Evolutionary conservation across 805 yeast genomes (phyloP).

Genomic region (Hanseniaspora vineae): DNA sequence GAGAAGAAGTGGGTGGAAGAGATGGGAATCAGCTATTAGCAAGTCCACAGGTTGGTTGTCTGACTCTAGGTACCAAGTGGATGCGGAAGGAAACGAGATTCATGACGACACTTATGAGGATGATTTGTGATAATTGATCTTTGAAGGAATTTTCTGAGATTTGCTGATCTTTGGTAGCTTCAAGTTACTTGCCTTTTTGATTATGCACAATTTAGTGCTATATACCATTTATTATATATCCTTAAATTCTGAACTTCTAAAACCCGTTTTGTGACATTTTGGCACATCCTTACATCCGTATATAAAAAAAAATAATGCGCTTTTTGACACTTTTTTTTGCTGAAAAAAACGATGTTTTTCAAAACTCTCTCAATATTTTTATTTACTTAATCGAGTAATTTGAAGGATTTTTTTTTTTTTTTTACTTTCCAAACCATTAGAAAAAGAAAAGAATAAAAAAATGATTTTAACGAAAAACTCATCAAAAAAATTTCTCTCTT

Average conservation of each 20-base stretch:
- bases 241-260: too few relatives aligned
- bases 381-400: not conserved
- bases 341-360: too few relatives aligned
- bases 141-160: too few relatives aligned
- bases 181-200: not conserved
- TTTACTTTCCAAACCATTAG: too few relatives aligned
- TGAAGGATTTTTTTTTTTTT: not conserved
- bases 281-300: too few relatives aligned
- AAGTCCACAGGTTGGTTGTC: constrained; percentile 71
- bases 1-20: constrained; percentile 51
- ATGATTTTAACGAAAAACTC: not conserved
- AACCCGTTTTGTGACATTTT: too few relatives aligned
- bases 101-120: not conserved
- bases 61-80: constrained; percentile 4
- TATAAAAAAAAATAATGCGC: too few relatives aligned
- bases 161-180: too few relatives aligned
- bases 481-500: not conserved
- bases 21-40: constrained; percentile 79
- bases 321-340: too few relatives aligned
- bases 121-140: too few relatives aligned
- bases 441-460: not conserved
- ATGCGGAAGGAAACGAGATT: not conserved
- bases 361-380: too few relatives aligned
- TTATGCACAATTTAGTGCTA: not conserved
- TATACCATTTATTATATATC: not conserved